A percentile compares a stretch with the other conserved stretches of the same genome.
Evolutionary conservation across 2,329 filamentous ascomycete species (phyloP).

Genomic region (Beauveria sp.): DNA sequence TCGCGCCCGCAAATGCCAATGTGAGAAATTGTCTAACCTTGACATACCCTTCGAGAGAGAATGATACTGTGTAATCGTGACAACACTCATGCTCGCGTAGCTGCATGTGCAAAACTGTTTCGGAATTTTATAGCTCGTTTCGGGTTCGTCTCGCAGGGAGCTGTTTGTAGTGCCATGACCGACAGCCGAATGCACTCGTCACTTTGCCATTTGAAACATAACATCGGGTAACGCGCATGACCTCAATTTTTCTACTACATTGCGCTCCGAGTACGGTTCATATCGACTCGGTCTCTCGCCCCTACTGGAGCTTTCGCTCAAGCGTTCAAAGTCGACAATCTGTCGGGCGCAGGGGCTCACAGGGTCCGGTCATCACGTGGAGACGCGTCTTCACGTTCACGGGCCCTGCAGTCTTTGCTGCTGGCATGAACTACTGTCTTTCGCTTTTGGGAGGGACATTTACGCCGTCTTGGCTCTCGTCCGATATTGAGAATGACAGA

Average conservation of each 20-base stretch:
- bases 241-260: neutral
- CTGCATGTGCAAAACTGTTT: no score
- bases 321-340: neutral
- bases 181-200: neutral
- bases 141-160: neutral
- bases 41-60: no score
- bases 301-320: neutral
- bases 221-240: neutral
- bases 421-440: neutral
- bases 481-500: conserved; percentile 15
- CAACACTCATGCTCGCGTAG: no score
- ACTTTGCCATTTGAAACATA: neutral
- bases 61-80: no score
- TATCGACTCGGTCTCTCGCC: neutral
- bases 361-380: neutral
- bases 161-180: neutral
- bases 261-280: no score
- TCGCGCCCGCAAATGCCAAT: no score
- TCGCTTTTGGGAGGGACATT: neutral
- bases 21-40: no score
- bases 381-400: neutral
- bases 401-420: neutral
- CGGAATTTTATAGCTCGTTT: neutral
- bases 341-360: neutral
- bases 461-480: neutral